phyloP scores from a whole-genome alignment of 2,329 filamentous ascomycete species.

The Ophiostoma sp. region DNA sequence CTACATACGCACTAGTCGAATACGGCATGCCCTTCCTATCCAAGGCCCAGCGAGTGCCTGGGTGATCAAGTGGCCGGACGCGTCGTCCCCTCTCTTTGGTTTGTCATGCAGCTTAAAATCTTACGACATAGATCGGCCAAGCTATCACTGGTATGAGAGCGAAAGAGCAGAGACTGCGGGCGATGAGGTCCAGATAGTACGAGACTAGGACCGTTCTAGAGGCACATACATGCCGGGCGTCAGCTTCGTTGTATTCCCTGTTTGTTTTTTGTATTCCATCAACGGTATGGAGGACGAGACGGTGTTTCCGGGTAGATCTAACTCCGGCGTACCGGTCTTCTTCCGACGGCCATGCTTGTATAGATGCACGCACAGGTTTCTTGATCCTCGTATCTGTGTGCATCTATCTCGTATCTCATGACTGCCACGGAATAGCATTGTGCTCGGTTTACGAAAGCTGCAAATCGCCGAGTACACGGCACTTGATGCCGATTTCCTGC shows the following conservation, averaged over 20 bases:
- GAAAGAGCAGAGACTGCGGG: too few species aligned
- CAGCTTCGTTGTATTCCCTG: neutral
- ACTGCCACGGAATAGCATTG: neutral
- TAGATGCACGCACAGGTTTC: too few species aligned
- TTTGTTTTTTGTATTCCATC: too few species aligned
- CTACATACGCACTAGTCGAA: too few species aligned
- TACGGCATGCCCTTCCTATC: too few species aligned
- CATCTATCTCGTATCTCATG: neutral
- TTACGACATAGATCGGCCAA: neutral
- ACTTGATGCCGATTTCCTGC: neutral
- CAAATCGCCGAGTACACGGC: slow-evolving; percentile 1
- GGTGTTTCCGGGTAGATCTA: neutral
- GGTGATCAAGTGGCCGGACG: neutral
- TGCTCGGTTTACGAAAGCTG: neutral
- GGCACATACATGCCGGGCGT: too few species aligned
- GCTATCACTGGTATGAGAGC: too few species aligned
- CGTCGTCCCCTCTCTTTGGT: neutral
- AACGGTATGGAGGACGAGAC: too few species aligned
- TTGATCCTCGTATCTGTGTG: neutral
- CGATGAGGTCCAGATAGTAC: too few species aligned
- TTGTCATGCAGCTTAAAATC: neutral
- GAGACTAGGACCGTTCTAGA: neutral
- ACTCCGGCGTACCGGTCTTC: neutral
- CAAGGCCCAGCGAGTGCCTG: too few species aligned
- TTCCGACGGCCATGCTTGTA: neutral